These are phyloP conservation scores for Hyaloscypha hepaticicola DNA, from an alignment of 495 filamentous ascomycete species.

Conservation along the genomic window DNA sequence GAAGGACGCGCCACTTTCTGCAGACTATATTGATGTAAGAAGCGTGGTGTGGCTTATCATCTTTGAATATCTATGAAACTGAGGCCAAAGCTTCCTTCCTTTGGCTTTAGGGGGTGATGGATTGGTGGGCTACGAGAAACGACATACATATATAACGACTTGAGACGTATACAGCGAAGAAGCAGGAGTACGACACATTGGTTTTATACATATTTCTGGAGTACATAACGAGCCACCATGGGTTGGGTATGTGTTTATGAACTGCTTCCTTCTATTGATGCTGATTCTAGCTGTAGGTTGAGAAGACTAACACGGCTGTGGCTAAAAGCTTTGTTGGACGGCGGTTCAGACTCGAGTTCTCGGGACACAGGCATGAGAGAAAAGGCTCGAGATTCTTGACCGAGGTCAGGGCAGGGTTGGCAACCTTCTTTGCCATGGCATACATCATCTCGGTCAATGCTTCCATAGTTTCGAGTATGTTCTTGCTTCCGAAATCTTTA, in stretches of 20 bases:
- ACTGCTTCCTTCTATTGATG: not conserved
- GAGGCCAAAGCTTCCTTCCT: not conserved
- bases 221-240: constrained; percentile 26
- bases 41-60: not conserved
- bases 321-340: constrained; percentile 53
- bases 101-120: constrained; percentile 6
- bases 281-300: constrained; percentile 24
- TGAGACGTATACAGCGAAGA: not conserved
- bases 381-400: constrained; percentile 78
- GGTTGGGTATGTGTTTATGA: constrained; percentile 27
- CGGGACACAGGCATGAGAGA: constrained; percentile 66
- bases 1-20: not conserved
- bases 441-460: constrained; percentile 72
- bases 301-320: constrained; percentile 34
- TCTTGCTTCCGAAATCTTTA: not conserved
- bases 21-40: not conserved
- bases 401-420: constrained; percentile 73
- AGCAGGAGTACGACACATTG: constrained; percentile 9
- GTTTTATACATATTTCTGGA: constrained; percentile 17
- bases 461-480: constrained; percentile 58
- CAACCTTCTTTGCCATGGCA: constrained; percentile 87
- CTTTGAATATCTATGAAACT: not conserved
- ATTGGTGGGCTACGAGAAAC: constrained; percentile 13
- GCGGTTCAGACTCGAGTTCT: constrained; percentile 74
- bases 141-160: constrained; percentile 19